Evolutionary conservation across 202 grass and related monocot genomes (phyloP), one percentile per base, ranked within the genome.

Genomic region (Digitaria exilis): DNA sequence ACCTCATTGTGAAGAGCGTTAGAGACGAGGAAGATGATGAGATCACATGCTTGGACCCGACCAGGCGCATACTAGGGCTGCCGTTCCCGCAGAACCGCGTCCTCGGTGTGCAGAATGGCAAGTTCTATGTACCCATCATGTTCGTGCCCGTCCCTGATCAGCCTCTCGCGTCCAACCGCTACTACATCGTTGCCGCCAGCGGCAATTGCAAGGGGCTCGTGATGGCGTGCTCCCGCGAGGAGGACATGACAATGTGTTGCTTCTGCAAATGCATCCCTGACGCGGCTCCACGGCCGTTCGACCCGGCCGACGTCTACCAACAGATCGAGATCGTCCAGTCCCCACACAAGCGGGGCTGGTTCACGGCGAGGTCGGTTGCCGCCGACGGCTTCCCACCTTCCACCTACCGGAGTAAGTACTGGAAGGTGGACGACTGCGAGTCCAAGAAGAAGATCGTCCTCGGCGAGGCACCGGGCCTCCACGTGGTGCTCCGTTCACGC

Each of bases 261-360:
- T 75, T 81, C 48, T 85, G 84, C 67, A 30, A 57, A 3, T 74
- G 84, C 75, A 61, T 83, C 75, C 80, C 16, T 0, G 87, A 94
- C 69, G 87, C 50, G 10, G 34, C 80, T 45, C 92, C 92, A 13
- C 79, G 29, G 24, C 63, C 66, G 35, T 85, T 94, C 58, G 87
- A 94, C 71, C 92, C 88, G 43, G 25, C 81, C 9, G 87, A 94
- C 79, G 15, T 92, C 0, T 89, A 92, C 87, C 92, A 89, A 70
- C 87, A 92, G 71, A 49, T 94, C 32, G 89, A 94, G 84, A 83
- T 94, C 52, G 52, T 56, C 21, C 52, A 1, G 52, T n/a, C 9
- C 18, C 7, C 6, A 19, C 4, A 7, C 50, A 3, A 37, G 5
- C 77, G 72, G 0, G 87, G 89, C 0, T 1, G 65, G 51, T 95